Conservation (phyloP, 2,329 filamentous ascomycete genomes). For the Diaporthe aspalathi region DNA sequence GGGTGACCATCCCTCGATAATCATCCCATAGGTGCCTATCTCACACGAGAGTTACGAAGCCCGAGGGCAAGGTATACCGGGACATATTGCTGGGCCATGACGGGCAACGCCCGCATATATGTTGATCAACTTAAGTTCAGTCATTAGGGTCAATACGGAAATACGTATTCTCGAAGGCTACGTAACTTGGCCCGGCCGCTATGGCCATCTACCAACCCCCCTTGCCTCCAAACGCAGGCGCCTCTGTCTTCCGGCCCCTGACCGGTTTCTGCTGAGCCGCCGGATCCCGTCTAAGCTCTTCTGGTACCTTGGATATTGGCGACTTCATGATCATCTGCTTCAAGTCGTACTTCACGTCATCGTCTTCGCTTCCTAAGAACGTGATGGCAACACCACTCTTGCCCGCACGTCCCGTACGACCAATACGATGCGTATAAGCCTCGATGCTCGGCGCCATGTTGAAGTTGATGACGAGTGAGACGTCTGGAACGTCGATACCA, state of each 20-base stretch:
- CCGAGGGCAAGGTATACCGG: too few relatives aligned
- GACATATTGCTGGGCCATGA: too few relatives aligned
- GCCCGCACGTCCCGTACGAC: conserved; percentile 95
- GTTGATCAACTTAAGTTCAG: too few relatives aligned
- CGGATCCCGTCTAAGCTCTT: conserved; percentile 90
- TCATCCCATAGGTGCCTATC: too few relatives aligned
- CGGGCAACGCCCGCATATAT: too few relatives aligned
- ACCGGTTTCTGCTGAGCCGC: conserved; percentile 86
- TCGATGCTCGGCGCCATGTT: conserved; percentile 97
- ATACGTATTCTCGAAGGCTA: background rate
- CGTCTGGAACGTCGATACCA: conserved; percentile 97
- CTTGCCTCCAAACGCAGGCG: conserved; percentile 16
- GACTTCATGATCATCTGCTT: conserved; percentile 97
- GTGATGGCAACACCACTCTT: conserved; percentile 97
- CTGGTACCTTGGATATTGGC: conserved; percentile 86
- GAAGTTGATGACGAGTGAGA: conserved; percentile 96
- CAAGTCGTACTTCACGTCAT: conserved; percentile 91
- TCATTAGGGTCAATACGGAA: too few relatives aligned
- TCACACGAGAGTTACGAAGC: background rate
- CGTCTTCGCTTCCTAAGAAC: conserved; percentile 91
- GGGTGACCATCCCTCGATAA: too few relatives aligned
- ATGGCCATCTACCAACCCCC: conserved; percentile 11
- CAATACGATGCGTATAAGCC: conserved; percentile 95
- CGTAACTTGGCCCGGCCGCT: background rate
- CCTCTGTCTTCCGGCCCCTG: conserved; percentile 49